Evolutionary conservation across 352 stramenopile species (phyloP).

Genomic region (Globisporangium okanoganense): DNA sequence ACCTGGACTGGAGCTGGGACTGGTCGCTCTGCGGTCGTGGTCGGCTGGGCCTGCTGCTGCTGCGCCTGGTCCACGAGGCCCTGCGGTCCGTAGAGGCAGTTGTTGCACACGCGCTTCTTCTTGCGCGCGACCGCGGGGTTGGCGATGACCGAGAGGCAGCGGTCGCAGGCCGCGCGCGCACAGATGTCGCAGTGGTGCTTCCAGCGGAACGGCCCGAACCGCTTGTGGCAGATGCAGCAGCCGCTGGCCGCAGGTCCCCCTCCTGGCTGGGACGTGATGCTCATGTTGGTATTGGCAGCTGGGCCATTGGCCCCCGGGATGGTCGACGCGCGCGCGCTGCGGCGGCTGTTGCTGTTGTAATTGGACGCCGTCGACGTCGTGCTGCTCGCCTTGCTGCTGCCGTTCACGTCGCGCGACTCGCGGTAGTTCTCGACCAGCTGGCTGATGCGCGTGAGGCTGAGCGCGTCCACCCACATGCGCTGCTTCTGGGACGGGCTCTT

Average conservation of each 20-base stretch:
- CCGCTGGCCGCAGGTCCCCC: conserved; percentile 14
- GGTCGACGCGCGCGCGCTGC: conserved; percentile 4
- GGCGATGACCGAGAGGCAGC: conserved; percentile 57
- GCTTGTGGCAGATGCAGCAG: conserved; percentile 56
- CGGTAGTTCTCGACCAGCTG: conserved; percentile 44
- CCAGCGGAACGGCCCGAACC: conserved; percentile 74
- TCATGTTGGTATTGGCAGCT: conserved; percentile 9
- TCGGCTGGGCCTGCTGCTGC: not conserved
- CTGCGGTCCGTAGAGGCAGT: conserved; percentile 56
- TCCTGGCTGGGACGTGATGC: conserved; percentile 10
- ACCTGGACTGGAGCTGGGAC: not conserved
- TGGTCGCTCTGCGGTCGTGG: too few relatives aligned
- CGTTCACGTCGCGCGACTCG: conserved; percentile 19
- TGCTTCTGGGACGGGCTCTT: conserved; percentile 35
- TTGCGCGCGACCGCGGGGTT: conserved; percentile 41
- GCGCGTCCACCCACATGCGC: conserved; percentile 44
- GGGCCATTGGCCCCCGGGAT: conserved; percentile 10
- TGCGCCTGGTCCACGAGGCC: conserved; percentile 14
- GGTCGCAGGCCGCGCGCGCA: conserved; percentile 50
- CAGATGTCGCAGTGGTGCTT: conserved; percentile 68
- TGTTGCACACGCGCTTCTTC: conserved; percentile 68
- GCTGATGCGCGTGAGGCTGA: conserved; percentile 55
- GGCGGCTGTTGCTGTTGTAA: not conserved
- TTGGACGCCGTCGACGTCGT: conserved; percentile 2
- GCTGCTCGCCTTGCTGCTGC: not conserved